phyloP scores from a whole-genome alignment of 2,329 filamentous ascomycete genomes.

The Shiraia bambusicola region DNA sequence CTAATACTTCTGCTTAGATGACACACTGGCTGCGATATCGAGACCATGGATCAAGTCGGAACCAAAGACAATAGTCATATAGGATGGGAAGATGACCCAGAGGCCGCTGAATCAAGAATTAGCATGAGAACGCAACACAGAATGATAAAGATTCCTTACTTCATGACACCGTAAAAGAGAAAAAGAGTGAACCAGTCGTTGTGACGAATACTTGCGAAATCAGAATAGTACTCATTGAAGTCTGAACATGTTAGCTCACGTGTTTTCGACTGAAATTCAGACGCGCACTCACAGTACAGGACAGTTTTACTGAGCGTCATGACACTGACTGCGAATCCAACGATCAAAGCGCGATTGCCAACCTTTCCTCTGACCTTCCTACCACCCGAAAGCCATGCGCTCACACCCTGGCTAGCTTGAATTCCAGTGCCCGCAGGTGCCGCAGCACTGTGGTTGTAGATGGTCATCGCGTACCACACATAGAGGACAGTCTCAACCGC shows the following conservation, averaged over 20 bases:
- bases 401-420: conserved; percentile 41
- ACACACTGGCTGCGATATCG: conserved; percentile 45
- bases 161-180: conserved; percentile 65
- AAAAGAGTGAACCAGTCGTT: conserved; percentile 58
- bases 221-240: conserved; percentile 62
- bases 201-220: conserved; percentile 63
- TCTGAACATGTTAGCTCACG: conserved; percentile 43
- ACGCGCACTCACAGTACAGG: conserved; percentile 60
- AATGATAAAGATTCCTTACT: conserved; percentile 50
- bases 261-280: background rate
- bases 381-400: conserved; percentile 51
- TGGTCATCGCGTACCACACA: conserved; percentile 59
- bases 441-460: conserved; percentile 47
- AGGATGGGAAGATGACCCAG: conserved; percentile 65
- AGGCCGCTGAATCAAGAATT: conserved; percentile 51
- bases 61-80: conserved; percentile 63
- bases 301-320: conserved; percentile 70
- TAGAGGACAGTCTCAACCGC: conserved; percentile 68
- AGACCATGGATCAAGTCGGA: conserved; percentile 63
- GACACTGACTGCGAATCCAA: conserved; percentile 60
- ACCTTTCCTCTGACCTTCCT: conserved; percentile 54
- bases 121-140: conserved; percentile 2
- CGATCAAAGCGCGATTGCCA: conserved; percentile 58
- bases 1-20: conserved; percentile 31
- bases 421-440: conserved; percentile 43